These are phyloP conservation scores for Madurella fahalii DNA, from an alignment of 2,329 filamentous ascomycete species.

Conservation along the genomic window DNA sequence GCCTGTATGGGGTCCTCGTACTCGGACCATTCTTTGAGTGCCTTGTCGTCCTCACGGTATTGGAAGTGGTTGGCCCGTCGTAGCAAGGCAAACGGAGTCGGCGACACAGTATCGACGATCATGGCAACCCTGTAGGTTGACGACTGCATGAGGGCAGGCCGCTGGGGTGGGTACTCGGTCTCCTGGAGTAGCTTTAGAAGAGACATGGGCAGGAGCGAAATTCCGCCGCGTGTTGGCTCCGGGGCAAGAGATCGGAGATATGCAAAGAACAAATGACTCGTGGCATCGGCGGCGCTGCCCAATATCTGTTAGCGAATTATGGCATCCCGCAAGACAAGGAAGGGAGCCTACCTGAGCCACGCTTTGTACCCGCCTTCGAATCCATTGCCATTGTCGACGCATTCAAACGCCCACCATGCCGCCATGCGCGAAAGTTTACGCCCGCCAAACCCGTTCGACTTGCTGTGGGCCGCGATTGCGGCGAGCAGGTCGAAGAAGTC, in stretches of 20 bases:
- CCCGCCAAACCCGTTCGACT: conserved; percentile 87
- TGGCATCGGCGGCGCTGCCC: conserved; percentile 81
- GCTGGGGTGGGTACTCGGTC: conserved; percentile 87
- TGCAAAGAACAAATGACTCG: conserved; percentile 95
- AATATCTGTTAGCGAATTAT: conserved; percentile 30
- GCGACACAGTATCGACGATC: conserved; percentile 93
- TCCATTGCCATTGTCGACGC: conserved; percentile 78
- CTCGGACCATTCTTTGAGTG: conserved; percentile 79
- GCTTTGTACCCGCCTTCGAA: conserved; percentile 92
- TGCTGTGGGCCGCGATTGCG: conserved; percentile 87
- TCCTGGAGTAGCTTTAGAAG: conserved; percentile 86
- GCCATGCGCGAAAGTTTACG: conserved; percentile 92
- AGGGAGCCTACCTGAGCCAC: conserved; percentile 65
- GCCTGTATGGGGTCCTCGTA: conserved; percentile 86
- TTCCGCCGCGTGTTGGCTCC: conserved; percentile 71
- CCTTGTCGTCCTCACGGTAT: conserved; percentile 82
- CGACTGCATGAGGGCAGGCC: conserved; percentile 70
- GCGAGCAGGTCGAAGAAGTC: conserved; percentile 94
- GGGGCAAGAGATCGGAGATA: conserved; percentile 88
- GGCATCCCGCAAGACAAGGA: background rate
- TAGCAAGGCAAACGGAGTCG: conserved; percentile 86
- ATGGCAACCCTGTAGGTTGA: conserved; percentile 87
- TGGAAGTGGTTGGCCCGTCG: conserved; percentile 92
- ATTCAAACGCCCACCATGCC: conserved; percentile 98
- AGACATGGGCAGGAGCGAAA: conserved; percentile 82